Evolutionary conservation across 768 basidiomycete species (phyloP).

Genomic region (Scleroderma bovista): DNA sequence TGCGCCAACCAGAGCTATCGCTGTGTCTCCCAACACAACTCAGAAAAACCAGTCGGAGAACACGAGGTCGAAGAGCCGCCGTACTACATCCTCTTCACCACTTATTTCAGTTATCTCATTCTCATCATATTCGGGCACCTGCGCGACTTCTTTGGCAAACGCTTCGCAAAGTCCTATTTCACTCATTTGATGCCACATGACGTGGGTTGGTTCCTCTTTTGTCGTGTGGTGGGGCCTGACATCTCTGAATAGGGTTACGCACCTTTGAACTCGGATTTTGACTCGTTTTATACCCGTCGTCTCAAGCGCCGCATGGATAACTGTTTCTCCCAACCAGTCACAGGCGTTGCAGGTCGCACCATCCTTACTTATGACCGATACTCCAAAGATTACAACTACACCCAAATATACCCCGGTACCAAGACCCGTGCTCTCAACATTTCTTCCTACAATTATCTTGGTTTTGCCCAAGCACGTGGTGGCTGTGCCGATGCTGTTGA

Average conservation of each 20-base stretch:
- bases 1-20: conserved; percentile 74
- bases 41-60: conserved; percentile 38
- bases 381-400: conserved; percentile 76
- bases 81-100: conserved; percentile 87
- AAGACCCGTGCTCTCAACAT: conserved; percentile 90
- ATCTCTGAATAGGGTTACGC: conserved; percentile 75
- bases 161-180: conserved; percentile 62
- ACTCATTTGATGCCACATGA: conserved; percentile 77
- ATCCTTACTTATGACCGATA: conserved; percentile 81
- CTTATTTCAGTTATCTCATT: conserved; percentile 90
- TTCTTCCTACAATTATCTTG: conserved; percentile 98
- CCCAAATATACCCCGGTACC: conserved; percentile 70
- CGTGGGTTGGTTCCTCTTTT: conserved; percentile 42
- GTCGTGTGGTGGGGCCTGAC: conserved; percentile 5
- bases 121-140: conserved; percentile 90
- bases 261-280: conserved; percentile 95
- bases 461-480: conserved; percentile 90
- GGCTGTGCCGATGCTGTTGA: conserved; percentile 95
- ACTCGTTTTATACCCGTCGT: conserved; percentile 97
- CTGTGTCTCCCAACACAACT: conserved; percentile 57
- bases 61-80: conserved; percentile 80
- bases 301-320: conserved; percentile 93
- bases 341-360: conserved; percentile 93
- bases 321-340: conserved; percentile 89
- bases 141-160: conserved; percentile 93